Base-by-base conservation (phyloP, 306 rosid genomes). In the Corylus americana region DNA sequence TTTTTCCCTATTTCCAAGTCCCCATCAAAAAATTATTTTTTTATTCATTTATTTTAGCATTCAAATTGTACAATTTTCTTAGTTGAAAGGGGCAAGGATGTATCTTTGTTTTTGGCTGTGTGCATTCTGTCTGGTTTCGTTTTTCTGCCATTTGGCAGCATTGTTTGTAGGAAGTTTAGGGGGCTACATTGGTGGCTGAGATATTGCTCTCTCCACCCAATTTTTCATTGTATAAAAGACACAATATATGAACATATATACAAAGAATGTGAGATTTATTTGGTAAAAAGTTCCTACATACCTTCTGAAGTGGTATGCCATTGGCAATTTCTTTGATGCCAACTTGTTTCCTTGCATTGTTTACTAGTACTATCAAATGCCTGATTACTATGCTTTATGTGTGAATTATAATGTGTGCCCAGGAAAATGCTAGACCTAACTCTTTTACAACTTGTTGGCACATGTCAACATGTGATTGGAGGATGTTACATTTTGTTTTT, bases 11-110 rank as follows among this genome's bases (percentile, higher is more conserved):
- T 75, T 79, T 78, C 78, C 83, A 57, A 74, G 86, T 85, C 89
- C 86, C 82, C 61, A 75, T 77, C 71, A 90, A 85, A 85, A 88
- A 92, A 82, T 85, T 85, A 87, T 88, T 92, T 87, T 77, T 92
- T 91, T 82, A 92, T 92, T 92, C 92, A 90, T 92, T 87, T 71
- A 84, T 86, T 91, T 59, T 64, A 81, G 86, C 85, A 86, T 86
- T 93, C 86, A 79, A 81, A 76, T 86, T 88, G 88, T 86, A 88
- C 49, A 83, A 86, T 83, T 82, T 70, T 86, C 62, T 77, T 73
- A 83, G 81, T 66, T 54, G 79, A 79, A 27, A 71, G 88, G 90
- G 91, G 85, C 85, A 68, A 79, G 77, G 81, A 70, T 79, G 66
- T 71, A 68, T 69, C 58, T 84, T 82, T 76, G 85, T 74, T 72